phyloP scores from a whole-genome alignment of 495 filamentous ascomycete species.

The Penicillium canescens region DNA sequence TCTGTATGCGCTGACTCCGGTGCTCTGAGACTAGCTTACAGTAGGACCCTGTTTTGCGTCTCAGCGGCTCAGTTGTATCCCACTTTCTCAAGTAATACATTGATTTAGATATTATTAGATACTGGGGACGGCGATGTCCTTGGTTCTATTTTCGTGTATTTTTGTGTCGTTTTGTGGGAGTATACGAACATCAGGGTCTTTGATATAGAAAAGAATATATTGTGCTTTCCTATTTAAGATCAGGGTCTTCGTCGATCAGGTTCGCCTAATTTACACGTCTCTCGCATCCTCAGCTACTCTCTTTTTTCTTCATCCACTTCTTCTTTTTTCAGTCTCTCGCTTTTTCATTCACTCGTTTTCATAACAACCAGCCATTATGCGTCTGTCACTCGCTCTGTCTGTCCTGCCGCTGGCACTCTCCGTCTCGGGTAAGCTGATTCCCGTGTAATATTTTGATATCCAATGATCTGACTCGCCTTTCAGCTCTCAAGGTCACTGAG shows the following conservation, averaged over 20 bases:
- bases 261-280: background rate
- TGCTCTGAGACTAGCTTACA: no score
- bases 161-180: background rate
- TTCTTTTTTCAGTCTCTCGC: background rate
- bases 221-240: no score
- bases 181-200: no score
- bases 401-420: slow-evolving; percentile 25
- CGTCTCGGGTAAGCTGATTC: slow-evolving; percentile 18
- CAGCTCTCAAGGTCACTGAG: slow-evolving; percentile 35
- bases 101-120: slow-evolving; percentile 23
- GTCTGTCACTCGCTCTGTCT: slow-evolving; percentile 23
- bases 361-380: slow-evolving; percentile 18
- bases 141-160: slow-evolving; percentile 7
- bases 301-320: background rate
- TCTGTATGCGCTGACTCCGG: no score
- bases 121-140: background rate
- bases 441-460: background rate
- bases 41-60: no score
- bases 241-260: no score
- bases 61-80: background rate
- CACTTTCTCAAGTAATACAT: slow-evolving; percentile 2
- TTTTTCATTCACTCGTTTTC: slow-evolving; percentile 2
- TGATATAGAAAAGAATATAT: no score
- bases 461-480: slow-evolving; percentile 1
- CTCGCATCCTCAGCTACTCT: background rate